Percentiles rank a stretch among this genome's conserved stretches.
These are phyloP conservation scores for Phialemoniopsis sp. DNA, from an alignment of 2,329 filamentous ascomycete species.

Conservation along the genomic window DNA sequence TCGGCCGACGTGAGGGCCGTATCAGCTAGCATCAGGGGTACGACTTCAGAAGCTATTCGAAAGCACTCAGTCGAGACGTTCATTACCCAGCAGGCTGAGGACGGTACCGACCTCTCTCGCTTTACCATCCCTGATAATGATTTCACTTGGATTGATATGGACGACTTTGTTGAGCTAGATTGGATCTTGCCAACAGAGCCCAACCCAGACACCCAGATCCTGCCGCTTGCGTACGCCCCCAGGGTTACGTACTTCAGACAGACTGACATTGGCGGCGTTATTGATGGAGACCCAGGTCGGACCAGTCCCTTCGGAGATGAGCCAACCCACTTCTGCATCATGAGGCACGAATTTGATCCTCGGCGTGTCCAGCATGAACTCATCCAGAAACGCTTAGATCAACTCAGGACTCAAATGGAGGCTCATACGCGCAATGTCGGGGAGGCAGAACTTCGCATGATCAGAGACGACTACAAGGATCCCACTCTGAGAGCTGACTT, in stretches of 20 bases:
- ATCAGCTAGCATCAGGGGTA: conserved; percentile 82
- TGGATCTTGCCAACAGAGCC: conserved; percentile 90
- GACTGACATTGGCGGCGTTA: conserved; percentile 82
- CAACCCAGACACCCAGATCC: conserved; percentile 89
- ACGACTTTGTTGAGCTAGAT: conserved; percentile 96
- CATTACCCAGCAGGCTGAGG: conserved; percentile 43
- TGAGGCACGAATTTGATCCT: conserved; percentile 87
- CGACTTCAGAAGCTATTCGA: conserved; percentile 71
- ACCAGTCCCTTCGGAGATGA: conserved; percentile 91
- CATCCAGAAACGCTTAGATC: conserved; percentile 74
- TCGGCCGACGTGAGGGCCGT: conserved; percentile 90
- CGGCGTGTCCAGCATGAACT: conserved; percentile 82
- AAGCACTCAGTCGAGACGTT: conserved; percentile 48
- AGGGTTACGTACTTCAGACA: conserved; percentile 96
- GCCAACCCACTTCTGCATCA: conserved; percentile 90
- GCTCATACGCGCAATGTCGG: conserved; percentile 69
- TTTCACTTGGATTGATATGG: conserved; percentile 97
- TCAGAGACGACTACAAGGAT: conserved; percentile 45
- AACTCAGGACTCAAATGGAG: conserved; percentile 73
- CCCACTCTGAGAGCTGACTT: conserved; percentile 9
- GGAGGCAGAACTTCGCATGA: conserved; percentile 68
- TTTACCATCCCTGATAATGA: conserved; percentile 97
- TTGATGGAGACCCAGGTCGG: conserved; percentile 74
- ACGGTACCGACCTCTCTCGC: conserved; percentile 70
- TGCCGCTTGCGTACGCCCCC: conserved; percentile 90